Base-by-base conservation (phyloP, 257 asterid species). In the Primulina tabacum region DNA sequence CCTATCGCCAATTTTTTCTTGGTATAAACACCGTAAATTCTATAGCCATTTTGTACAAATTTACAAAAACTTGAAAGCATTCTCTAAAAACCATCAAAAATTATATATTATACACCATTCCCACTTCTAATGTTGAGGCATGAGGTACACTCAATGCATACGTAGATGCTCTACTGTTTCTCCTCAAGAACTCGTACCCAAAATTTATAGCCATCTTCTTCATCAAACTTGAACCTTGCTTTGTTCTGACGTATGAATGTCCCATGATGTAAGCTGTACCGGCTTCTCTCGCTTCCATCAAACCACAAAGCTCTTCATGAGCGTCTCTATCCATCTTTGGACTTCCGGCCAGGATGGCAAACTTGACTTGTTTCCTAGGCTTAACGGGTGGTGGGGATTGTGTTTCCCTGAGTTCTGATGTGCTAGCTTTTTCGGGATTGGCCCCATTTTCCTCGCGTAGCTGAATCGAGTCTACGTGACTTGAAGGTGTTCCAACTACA, bases 41-140 rank as follows among this genome's bases (percentile, higher is more conserved):
- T 33, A 4, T 59, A 69, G 14, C 55, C 58, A 55, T 68, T 58
- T 59, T 71, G 18, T 59, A 52, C 47, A 58, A 70, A 32, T 28
- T 76, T 67, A 70, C 35, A 61, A 30, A 70, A 38, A 37, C 47
- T 11, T 35, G 9, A 17, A 30, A 65, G 43, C 24, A 52, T 18
- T 29, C 40, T 63, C 55, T 64, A 34, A 4, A 68, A 38, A 43
- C 33, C 70, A 28, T 50, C 62, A 79, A 68, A 21, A 53, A 55
- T 77, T 85, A 91, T 75, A 92, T 80, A 71, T 88, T 75, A 70
- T 87, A 89, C 32, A 86, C 94, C 98, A 90, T 88, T 70, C 98
- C 98, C 69, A 92, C 97, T 74, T 92, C 97, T 61, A 92, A 78
- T 0, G 97, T 92, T 20, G 98, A 92, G 68, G 98, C 87, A 84